Percentiles rank a stretch among this genome's conserved stretches.
phyloP scores from a whole-genome alignment of 495 filamentous ascomycete species.

The Penicillium herquei region DNA sequence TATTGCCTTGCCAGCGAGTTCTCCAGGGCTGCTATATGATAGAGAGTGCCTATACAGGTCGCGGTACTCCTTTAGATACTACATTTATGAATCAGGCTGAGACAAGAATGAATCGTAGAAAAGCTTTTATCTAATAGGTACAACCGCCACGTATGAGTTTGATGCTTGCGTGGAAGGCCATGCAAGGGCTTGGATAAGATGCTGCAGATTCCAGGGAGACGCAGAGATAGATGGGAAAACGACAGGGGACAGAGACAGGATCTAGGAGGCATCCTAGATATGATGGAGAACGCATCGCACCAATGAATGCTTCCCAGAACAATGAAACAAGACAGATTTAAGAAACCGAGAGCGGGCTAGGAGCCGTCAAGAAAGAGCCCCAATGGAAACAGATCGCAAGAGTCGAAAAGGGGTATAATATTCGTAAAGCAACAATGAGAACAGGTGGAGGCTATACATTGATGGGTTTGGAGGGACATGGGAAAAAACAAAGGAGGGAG shows the following conservation, averaged over 20 bases:
- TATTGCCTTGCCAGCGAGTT: no score
- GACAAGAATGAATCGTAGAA: neutral
- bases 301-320: constrained; percentile 1
- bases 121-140: constrained; percentile 7
- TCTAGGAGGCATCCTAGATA: neutral
- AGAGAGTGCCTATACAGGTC: no score
- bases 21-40: no score
- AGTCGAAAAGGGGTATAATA: constrained; percentile 28
- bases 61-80: no score
- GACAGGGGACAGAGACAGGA: neutral
- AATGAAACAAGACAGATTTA: neutral
- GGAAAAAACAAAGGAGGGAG: constrained; percentile 3
- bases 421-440: constrained; percentile 25
- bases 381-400: constrained; percentile 11
- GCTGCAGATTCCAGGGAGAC: neutral
- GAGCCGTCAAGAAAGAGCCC: constrained; percentile 12
- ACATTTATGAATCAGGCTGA: no score
- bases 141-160: no score
- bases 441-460: constrained; percentile 22
- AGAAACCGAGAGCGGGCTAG: constrained; percentile 8
- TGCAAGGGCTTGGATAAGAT: neutral
- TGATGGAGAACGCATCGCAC: neutral
- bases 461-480: constrained; percentile 3
- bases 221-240: neutral
- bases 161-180: no score